Conservation (phyloP, 805 yeast genomes). For the Maudiozyma turicensis region DNA sequence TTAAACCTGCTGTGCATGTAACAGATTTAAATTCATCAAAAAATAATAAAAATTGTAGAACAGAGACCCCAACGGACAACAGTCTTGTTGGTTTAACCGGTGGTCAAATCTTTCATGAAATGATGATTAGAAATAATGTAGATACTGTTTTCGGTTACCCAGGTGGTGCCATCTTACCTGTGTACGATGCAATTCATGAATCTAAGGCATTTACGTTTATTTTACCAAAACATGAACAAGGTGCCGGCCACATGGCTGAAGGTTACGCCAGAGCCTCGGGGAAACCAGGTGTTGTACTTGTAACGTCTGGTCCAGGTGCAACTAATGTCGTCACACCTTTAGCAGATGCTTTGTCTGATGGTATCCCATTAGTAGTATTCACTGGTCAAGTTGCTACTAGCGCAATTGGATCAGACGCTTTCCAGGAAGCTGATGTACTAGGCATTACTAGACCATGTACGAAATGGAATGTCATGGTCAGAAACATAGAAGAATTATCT, state of each 20-base stretch:
- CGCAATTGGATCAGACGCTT: constrained; percentile 95
- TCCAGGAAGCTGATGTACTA: constrained; percentile 97
- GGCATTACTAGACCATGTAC: constrained; percentile 97
- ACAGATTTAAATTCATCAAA: not conserved
- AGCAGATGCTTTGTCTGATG: constrained; percentile 96
- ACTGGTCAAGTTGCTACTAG: constrained; percentile 94
- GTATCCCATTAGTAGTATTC: constrained; percentile 93
- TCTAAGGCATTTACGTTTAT: constrained; percentile 82
- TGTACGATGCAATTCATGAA: constrained; percentile 91
- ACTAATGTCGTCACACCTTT: constrained; percentile 94
- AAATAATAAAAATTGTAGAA: not conserved
- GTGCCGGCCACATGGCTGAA: constrained; percentile 99
- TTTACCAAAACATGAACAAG: constrained; percentile 94
- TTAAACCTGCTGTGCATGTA: not conserved
- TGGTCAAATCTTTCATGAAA: constrained; percentile 96
- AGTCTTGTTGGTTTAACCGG: constrained; percentile 94
- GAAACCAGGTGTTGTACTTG: constrained; percentile 96
- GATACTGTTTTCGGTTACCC: constrained; percentile 97
- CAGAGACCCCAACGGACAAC: constrained; percentile 37
- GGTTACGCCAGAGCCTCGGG: constrained; percentile 94
- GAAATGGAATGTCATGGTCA: constrained; percentile 98
- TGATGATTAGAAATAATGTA: constrained; percentile 93
- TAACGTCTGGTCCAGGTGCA: constrained; percentile 98
- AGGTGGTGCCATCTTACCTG: constrained; percentile 99
- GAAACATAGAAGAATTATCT: constrained; percentile 86